Conservation (phyloP, 2,329 filamentous ascomycete genomes). For the Xylariaceae sp. region DNA sequence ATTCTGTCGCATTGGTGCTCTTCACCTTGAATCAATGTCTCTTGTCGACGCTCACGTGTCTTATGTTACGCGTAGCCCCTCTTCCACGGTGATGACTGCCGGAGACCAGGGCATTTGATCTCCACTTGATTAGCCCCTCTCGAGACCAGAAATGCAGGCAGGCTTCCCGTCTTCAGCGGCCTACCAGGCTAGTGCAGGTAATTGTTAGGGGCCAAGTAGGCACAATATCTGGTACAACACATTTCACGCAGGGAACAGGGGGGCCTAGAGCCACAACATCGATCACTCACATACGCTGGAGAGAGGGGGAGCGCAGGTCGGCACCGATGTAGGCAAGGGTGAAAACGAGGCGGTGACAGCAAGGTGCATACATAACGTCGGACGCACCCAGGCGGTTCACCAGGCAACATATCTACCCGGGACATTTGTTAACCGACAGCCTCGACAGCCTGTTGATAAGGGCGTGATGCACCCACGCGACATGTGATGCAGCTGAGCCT, state of each 20-base stretch:
- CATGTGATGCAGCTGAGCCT: conserved; percentile 17
- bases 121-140: conserved; percentile 19
- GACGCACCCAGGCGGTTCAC: not conserved
- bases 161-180: conserved; percentile 3
- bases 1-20: not conserved
- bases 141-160: conserved; percentile 23
- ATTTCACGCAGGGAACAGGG: conserved; percentile 4
- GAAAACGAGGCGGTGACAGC: conserved; percentile 17
- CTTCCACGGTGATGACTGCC: conserved; percentile 8
- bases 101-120: conserved; percentile 7
- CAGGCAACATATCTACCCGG: not conserved
- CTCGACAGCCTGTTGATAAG: conserved; percentile 13
- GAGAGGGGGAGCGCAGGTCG: not conserved
- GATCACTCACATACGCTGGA: conserved; percentile 8
- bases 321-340: conserved; percentile 9
- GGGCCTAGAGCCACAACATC: not conserved
- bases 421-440: conserved; percentile 5
- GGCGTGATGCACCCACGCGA: conserved; percentile 15
- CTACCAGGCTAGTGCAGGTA: not conserved
- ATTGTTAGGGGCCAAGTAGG: conserved; percentile 8
- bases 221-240: conserved; percentile 1
- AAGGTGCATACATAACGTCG: not conserved
- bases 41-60: conserved; percentile 15
- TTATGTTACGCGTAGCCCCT: conserved; percentile 8
- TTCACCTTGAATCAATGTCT: conserved; percentile 11